These are phyloP conservation scores for Acrodontium crateriforme DNA, from an alignment of 2,329 filamentous ascomycete species.

Conservation along the genomic window DNA sequence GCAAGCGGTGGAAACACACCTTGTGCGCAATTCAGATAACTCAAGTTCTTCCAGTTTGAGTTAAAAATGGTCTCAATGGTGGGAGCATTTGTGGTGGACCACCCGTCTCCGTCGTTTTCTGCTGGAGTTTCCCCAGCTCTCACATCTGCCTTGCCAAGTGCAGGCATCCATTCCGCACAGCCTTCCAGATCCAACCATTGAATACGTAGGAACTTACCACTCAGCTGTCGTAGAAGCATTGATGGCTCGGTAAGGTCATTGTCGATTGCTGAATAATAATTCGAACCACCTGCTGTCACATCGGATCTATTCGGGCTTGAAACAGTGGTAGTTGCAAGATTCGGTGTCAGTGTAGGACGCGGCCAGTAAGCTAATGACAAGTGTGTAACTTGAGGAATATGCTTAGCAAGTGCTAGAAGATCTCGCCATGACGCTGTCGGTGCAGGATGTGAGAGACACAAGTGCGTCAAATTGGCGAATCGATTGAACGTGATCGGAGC, in stretches of 20 bases:
- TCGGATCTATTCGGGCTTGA: conserved; percentile 26
- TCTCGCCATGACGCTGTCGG: conserved; percentile 39
- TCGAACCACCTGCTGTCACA: conserved; percentile 36
- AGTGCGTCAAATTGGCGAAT: conserved; percentile 41
- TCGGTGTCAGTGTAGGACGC: conserved; percentile 42
- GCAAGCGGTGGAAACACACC: conserved; percentile 32
- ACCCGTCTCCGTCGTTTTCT: conserved; percentile 3
- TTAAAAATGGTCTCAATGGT: conserved; percentile 25
- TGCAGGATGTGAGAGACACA: conserved; percentile 43
- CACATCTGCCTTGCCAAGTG: conserved; percentile 24
- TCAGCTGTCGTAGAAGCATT: conserved; percentile 42
- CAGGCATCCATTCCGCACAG: conserved; percentile 41
- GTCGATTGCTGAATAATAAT: conserved; percentile 39
- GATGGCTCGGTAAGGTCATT: conserved; percentile 43
- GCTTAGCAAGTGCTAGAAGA: conserved; percentile 38
- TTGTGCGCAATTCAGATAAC: conserved; percentile 28
- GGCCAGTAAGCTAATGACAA: conserved; percentile 51
- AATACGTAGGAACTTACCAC: conserved; percentile 42
- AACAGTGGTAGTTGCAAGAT: conserved; percentile 33
- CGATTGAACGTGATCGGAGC: conserved; percentile 19
- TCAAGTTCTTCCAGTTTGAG: conserved; percentile 30
- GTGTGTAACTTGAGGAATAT: conserved; percentile 44
- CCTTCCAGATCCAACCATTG: conserved; percentile 50
- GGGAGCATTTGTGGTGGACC: conserved; percentile 6
- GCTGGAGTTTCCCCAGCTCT: not conserved